Base-by-base conservation (phyloP, 768 basidiomycete genomes). In the Ramaria sp. region DNA sequence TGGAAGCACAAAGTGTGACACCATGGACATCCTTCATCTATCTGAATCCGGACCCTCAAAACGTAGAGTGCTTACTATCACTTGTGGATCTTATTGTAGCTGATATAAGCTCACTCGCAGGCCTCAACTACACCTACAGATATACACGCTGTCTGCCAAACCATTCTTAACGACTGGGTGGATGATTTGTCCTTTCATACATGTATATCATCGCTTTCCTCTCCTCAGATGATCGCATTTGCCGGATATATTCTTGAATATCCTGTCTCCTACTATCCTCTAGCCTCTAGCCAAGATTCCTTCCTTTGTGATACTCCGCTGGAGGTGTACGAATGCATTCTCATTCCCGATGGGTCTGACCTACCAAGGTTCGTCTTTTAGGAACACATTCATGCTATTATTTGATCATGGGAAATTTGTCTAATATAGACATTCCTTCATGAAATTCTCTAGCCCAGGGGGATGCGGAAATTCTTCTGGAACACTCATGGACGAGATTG, bases 261-360 rank as follows among this genome's bases (percentile, higher is more conserved):
- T n/a, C 51, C 51, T 15, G 10, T 53, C 18, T 44, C 51, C 3
- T 53, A 53, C 43, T 30, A 8, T 1, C 51, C 51, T 20, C 42
- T 18, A 8, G 38, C 16, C n/a, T n/a, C n/a, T 5, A 52, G 41
- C 20, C 12, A 36, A 16, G 32, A 36, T 7, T 2, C 38, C 13
- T 43, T 53, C 60, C 71, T 84, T n/a, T 65, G 66, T 44, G 62
- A 73, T 18, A 69, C 72, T 2, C 60, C 70, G 5, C 66, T 85
- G 47, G 72, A 81, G 55, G 65, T 83, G 12, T 82, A 79, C 61
- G 71, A 77, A 53, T 73, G 71, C 54, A 27, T 47, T 8, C 45
- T 47, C 2, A 16, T 47, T 24, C 28, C 45, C 24, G 3, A 24
- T 34, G 32, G 7, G 32, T 34, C 32, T 34, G 25, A 16, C 22